phyloP scores from a whole-genome alignment of 2,329 filamentous ascomycete genomes.

The Alternaria sp. region DNA sequence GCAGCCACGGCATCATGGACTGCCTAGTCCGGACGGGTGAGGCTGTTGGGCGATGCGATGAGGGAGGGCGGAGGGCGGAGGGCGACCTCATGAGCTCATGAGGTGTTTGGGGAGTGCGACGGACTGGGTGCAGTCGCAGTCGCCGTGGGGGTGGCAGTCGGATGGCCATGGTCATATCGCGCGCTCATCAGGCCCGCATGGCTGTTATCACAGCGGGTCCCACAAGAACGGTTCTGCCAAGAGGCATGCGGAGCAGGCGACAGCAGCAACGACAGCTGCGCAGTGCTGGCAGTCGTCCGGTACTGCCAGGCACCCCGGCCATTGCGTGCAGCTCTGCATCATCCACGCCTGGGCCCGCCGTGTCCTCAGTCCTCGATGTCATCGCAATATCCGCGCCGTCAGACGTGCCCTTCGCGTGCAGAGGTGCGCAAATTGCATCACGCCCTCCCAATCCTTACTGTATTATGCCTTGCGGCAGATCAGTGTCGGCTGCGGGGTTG shows the following conservation, averaged over 20 bases:
- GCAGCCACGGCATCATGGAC: constrained; percentile 4
- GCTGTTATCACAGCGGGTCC: constrained; percentile 41
- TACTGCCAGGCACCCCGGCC: constrained; percentile 14
- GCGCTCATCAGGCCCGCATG: constrained; percentile 37
- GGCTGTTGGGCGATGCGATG: not conserved
- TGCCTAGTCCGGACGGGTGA: not conserved
- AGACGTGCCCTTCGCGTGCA: constrained; percentile 29
- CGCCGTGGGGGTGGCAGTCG: constrained; percentile 28
- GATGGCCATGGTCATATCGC: constrained; percentile 41
- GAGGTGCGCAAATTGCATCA: constrained; percentile 24
- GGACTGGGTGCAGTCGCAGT: not conserved
- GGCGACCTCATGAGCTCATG: not conserved
- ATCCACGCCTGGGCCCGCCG: constrained; percentile 25
- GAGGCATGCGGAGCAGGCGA: constrained; percentile 29
- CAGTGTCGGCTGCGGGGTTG: constrained; percentile 24
- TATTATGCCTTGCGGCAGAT: constrained; percentile 17
- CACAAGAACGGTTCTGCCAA: constrained; percentile 40
- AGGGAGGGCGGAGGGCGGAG: not conserved
- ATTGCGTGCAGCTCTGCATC: constrained; percentile 30
- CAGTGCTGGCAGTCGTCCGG: not conserved
- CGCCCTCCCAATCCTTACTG: not conserved
- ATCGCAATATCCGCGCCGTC: constrained; percentile 32
- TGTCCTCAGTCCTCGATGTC: constrained; percentile 27
- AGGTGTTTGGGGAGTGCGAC: not conserved
- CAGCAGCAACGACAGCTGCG: constrained; percentile 24